These are phyloP conservation scores for Aspergillus conjunctus DNA, from an alignment of 495 filamentous ascomycete species.

Conservation along the genomic window DNA sequence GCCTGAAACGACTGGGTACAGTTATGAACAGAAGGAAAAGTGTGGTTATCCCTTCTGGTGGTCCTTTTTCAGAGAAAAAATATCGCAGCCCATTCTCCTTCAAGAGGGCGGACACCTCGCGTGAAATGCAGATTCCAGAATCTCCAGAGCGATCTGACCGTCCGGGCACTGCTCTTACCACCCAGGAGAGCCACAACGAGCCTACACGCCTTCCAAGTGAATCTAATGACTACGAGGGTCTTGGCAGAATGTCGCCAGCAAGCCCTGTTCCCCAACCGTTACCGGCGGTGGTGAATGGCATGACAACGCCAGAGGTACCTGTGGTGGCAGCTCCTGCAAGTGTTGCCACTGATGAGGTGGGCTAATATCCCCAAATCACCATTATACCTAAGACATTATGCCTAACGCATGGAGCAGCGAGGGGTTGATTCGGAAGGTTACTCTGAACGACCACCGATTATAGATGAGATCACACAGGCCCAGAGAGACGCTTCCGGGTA, in stretches of 20 bases:
- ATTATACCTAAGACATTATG: background rate
- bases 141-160: slow-evolving; percentile 37
- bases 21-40: slow-evolving; percentile 69
- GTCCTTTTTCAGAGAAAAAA: slow-evolving; percentile 51
- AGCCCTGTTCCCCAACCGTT: slow-evolving; percentile 29
- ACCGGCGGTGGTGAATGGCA: slow-evolving; percentile 35
- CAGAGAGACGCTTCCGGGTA: slow-evolving; percentile 73
- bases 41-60: slow-evolving; percentile 39
- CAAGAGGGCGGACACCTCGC: slow-evolving; percentile 47
- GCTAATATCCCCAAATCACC: background rate
- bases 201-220: slow-evolving; percentile 37
- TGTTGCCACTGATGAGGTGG: slow-evolving; percentile 32
- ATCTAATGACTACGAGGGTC: slow-evolving; percentile 30
- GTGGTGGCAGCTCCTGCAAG: slow-evolving; percentile 24
- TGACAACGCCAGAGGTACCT: slow-evolving; percentile 25
- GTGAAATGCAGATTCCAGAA: slow-evolving; percentile 47
- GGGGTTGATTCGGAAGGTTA: slow-evolving; percentile 64
- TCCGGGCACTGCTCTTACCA: slow-evolving; percentile 41
- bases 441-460: slow-evolving; percentile 63
- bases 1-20: slow-evolving; percentile 74
- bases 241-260: slow-evolving; percentile 25
- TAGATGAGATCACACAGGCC: slow-evolving; percentile 83
- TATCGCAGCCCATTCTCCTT: slow-evolving; percentile 54
- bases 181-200: slow-evolving; percentile 35
- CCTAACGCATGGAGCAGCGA: slow-evolving; percentile 30